Evolutionary conservation across 2,329 filamentous ascomycete species (phyloP), one percentile per base, ranked within the genome.

Genomic region (Colletotrichum karsti): DNA sequence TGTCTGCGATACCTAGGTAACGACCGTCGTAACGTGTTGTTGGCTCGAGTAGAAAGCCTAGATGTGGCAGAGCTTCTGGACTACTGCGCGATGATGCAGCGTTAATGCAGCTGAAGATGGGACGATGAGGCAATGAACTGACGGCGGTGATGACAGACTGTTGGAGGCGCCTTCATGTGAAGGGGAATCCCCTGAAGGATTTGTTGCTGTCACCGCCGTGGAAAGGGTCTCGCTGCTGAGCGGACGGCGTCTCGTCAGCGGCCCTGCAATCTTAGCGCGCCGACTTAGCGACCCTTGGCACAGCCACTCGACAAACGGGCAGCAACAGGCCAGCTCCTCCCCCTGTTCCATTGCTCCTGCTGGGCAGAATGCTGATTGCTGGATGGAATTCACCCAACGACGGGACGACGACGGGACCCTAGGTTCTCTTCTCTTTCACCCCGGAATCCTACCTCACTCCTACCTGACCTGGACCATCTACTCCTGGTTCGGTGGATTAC

Each of bases 241-340:
- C 54, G 56, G 63, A 24, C 57, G 39, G 42, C 30, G 63, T 39
- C 57, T 62, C 58, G 58, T 51, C 33, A 46, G 63, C 51, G 63
- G 58, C 63, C 63, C 59, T 63, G 51, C 39, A 64, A 67, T 67
- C 53, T 67, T 57, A 67, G 59, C 37, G 64, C 51, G 60, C 39
- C 64, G 28, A 41, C 51, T 46, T 56, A 60, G 57, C 44, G 44
- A 59, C 61, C 44, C 61, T 64, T 59, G 61, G 61, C 61, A 59
- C 44, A 64, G 61, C 61, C 54, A 59, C 61, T 60, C 24, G 61
- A 18, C 53, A 63, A 63, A 58, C 53, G 53, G 53, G 56, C 30
- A 53, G 4, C 28, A 53, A 26, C 12, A 13, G 50, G n/a, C n/a
- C n/a, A n/a, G n/a, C n/a, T n/a, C n/a, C n/a, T n/a, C n/a, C n/a